Evolutionary conservation across 2,329 filamentous ascomycete genomes (phyloP).

Genomic region (Colletotrichum tanaceti): DNA sequence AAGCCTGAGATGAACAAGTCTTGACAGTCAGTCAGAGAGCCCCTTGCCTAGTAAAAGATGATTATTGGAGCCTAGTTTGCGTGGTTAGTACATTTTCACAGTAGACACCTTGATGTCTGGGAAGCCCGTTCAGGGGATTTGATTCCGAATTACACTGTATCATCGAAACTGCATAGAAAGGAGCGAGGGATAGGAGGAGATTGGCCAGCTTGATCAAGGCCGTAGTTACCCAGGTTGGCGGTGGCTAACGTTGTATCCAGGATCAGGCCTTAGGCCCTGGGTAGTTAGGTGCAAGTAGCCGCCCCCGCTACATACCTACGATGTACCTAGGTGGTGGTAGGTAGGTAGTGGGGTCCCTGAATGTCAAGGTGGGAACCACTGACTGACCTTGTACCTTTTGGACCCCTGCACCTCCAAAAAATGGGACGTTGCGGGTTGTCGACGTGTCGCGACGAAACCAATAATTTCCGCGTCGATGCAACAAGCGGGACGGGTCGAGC

Average conservation of each 20-base stretch:
- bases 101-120: background rate
- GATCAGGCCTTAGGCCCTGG: background rate
- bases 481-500: slow-evolving; percentile 4
- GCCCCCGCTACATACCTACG: slow-evolving; percentile 7
- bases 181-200: background rate
- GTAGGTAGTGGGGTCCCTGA: background rate
- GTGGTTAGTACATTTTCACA: slow-evolving; percentile 1
- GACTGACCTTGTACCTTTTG: background rate
- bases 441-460: slow-evolving; percentile 16
- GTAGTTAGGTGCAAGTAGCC: slow-evolving; percentile 10
- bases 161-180: background rate
- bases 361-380: slow-evolving; percentile 3
- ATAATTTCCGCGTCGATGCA: slow-evolving; percentile 19
- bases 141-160: background rate
- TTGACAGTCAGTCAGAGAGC: background rate
- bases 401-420: slow-evolving; percentile 7
- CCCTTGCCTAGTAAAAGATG: background rate
- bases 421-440: background rate
- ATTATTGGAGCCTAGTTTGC: background rate
- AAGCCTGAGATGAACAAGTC: background rate
- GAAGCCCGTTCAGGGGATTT: background rate
- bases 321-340: too few relatives aligned
- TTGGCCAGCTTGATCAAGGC: background rate
- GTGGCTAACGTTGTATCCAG: background rate
- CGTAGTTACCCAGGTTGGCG: background rate